These are phyloP conservation scores for Willaertia magna DNA, from an alignment of 208 protist genomes.

Conservation along the genomic window DNA sequence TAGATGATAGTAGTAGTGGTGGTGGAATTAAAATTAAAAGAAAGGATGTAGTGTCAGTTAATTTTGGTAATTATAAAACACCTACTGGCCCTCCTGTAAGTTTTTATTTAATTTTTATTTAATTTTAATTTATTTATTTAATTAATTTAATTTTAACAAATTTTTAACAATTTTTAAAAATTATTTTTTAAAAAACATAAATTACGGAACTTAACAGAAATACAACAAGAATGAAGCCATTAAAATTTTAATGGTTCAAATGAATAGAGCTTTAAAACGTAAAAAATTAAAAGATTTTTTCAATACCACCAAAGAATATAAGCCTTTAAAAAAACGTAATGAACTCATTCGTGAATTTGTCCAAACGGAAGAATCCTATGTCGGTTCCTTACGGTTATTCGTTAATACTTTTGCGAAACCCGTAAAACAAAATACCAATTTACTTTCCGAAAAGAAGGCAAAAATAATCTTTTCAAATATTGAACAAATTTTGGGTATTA, in stretches of 20 bases:
- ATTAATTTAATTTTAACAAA: background rate
- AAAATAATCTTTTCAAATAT: background rate
- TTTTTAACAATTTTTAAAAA: background rate
- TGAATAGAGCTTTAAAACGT: background rate
- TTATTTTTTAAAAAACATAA: background rate
- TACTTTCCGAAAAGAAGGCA: background rate
- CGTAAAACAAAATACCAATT: background rate
- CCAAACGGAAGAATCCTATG: background rate
- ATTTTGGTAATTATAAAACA: background rate
- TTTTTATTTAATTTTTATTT: background rate
- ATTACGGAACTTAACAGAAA: background rate
- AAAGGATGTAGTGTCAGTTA: background rate
- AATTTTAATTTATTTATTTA: too few species aligned
- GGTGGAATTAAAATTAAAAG: background rate
- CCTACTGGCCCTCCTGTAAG: background rate
- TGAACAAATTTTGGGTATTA: constrained; percentile 1
- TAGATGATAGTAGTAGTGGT: background rate
- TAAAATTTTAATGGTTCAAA: background rate
- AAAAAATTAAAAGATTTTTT: background rate
- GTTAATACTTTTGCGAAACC: background rate
- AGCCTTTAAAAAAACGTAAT: background rate
- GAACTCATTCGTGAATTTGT: background rate
- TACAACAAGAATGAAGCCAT: background rate
- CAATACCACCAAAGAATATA: background rate
- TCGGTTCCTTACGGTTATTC: background rate